Evolutionary conservation across 768 basidiomycete species (phyloP), one percentile per base, ranked within the genome.

Genomic region (Sporobolomyces pararoseus): DNA sequence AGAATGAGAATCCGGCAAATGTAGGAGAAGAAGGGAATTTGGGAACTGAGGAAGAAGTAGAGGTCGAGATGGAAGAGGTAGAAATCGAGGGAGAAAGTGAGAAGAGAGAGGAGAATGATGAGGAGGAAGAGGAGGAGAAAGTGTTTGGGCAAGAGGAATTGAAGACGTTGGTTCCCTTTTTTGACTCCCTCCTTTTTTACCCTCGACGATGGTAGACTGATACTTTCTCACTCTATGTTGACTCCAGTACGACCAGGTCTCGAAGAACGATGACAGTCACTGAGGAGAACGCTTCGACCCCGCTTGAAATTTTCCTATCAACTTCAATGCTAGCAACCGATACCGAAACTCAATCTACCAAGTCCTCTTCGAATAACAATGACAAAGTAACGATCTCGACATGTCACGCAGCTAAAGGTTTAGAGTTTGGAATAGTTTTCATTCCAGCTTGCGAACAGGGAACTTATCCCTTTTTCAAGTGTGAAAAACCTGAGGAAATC

Each of bases 391-490:
- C 87, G 1, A 86, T 93, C 51, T 84, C 88, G 2, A 94, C 91
- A 0, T 90, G 91, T 63, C 91, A 95, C 80, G 85, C 90, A 39
- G 90, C 91, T 0, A 95, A 95, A 78, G 91, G 91, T 0, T 81
- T 93, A 12, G 91, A 95, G 79, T 95, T 91, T 90, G 90, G 91
- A 1, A 88, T 92, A 2, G 90, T 93, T 0, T 87, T 93, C 70
- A 81, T 90, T 25, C 88, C 88, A 29, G 85, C 87, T 19, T 86
- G 87, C 87, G 69, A 77, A 44, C 19, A 39, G 23, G 42, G 52
- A 12, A 88, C 85, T 0, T 92, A 87, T 74, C 91, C 90, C 4
- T 89, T 88, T 64, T 84, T 86, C 76, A 84, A 88, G 12, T 77
- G 77, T 39, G 73, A 73, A 2, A 78, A 78, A 47, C 81, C 86